phyloP scores from a whole-genome alignment of 2,329 filamentous ascomycete species.

The Ascochyta koolunga region DNA sequence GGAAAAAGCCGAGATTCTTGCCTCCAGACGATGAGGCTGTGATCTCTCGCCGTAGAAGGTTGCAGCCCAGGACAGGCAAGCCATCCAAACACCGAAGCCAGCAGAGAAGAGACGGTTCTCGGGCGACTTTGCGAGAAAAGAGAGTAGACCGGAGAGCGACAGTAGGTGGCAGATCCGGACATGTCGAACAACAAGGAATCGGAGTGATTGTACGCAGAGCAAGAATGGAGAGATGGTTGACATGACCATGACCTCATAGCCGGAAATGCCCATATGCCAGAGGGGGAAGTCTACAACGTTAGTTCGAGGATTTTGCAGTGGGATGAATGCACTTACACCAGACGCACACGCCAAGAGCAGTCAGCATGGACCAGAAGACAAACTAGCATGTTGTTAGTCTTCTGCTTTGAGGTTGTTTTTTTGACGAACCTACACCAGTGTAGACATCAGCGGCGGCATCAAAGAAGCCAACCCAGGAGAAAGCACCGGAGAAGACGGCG shows the following conservation, averaged over 20 bases:
- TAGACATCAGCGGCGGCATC: conserved; percentile 90
- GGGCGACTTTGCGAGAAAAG: conserved; percentile 77
- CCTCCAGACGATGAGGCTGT: conserved; percentile 77
- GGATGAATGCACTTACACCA: conserved; percentile 74
- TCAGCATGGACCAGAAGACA: conserved; percentile 94
- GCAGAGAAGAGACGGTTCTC: conserved; percentile 79
- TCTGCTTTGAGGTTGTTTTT: not conserved
- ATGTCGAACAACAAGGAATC: conserved; percentile 71
- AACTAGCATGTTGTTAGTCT: conserved; percentile 62
- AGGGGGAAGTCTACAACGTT: conserved; percentile 78
- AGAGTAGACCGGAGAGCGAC: conserved; percentile 77
- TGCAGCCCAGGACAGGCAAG: conserved; percentile 83
- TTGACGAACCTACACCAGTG: conserved; percentile 71
- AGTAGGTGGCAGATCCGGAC: conserved; percentile 74
- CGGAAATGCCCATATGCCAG: conserved; percentile 99
- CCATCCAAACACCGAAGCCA: conserved; percentile 78
- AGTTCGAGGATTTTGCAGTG: conserved; percentile 9
- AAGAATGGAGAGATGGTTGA: conserved; percentile 80
- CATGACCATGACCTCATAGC: conserved; percentile 91
- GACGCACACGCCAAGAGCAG: conserved; percentile 83
- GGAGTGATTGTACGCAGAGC: conserved; percentile 72
- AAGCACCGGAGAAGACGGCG: conserved; percentile 71
- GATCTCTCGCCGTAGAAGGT: conserved; percentile 79
- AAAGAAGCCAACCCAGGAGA: conserved; percentile 75
- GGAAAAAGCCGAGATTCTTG: conserved; percentile 78